A percentile compares a stretch with the other conserved stretches of the same genome.
phyloP scores from a whole-genome alignment of 768 basidiomycete species.

The Cystobasidium tubakii region DNA sequence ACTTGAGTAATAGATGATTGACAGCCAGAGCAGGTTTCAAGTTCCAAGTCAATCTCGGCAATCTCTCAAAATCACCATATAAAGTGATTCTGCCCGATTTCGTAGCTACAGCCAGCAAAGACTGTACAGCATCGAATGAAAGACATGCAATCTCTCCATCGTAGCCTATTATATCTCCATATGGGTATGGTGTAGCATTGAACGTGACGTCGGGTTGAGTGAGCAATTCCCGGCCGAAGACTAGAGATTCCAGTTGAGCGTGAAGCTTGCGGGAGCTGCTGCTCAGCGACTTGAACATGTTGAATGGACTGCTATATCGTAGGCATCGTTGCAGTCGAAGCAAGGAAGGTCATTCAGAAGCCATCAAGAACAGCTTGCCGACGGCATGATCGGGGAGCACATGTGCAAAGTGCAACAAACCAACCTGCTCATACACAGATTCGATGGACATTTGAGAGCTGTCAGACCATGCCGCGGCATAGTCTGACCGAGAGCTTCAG shows the following conservation, averaged over 20 bases:
- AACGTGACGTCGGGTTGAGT: background rate
- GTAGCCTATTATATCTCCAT: constrained; percentile 18
- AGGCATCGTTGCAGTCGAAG: too few relatives aligned
- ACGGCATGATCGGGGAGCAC: too few relatives aligned
- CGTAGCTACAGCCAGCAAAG: constrained; percentile 56
- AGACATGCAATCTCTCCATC: constrained; percentile 49
- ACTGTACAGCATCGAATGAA: constrained; percentile 51
- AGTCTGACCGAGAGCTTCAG: too few relatives aligned
- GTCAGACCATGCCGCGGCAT: too few relatives aligned
- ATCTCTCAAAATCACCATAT: constrained; percentile 55
- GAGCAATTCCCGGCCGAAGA: constrained; percentile 1
- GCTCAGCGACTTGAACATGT: constrained; percentile 1
- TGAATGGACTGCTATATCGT: background rate
- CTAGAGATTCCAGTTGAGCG: constrained; percentile 7
- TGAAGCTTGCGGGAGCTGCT: constrained; percentile 10
- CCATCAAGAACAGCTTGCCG: too few relatives aligned
- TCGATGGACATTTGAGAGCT: too few relatives aligned
- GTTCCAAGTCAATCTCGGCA: constrained; percentile 52
- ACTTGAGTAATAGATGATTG: constrained; percentile 62
- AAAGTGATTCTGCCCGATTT: constrained; percentile 60
- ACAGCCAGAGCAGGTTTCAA: constrained; percentile 54
- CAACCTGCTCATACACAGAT: too few relatives aligned
- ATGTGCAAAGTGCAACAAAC: too few relatives aligned
- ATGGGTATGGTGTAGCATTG: background rate
- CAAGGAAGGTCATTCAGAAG: too few relatives aligned